Base-by-base conservation (phyloP, 2,329 filamentous ascomycete genomes). In the Fusarium brachygibbosum region DNA sequence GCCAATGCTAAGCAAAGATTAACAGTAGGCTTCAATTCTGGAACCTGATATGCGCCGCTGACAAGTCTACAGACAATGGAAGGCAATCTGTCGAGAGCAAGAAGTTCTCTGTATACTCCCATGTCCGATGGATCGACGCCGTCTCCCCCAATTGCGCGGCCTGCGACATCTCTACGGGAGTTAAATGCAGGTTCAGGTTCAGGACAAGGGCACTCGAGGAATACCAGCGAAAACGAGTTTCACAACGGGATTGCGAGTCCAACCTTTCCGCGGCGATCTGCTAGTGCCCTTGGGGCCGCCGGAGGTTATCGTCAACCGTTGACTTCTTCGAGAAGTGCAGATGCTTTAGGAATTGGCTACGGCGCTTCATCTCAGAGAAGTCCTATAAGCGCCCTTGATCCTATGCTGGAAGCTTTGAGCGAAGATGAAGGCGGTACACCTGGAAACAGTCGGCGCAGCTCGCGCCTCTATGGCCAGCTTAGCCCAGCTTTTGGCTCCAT, bases 1-100 rank as follows among this genome's bases (percentile, higher is more conserved):
- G 93, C 94, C 58, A 97, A 97, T 80, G 95, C 95, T 32, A 98
- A 98, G 82, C 91, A 90, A 78, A 87, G 94, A 72, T 84, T 98
- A 65, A 96, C 93, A 76, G 93, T 97, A 85, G 78, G 92, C 81
- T 37, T 29, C 35, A 10, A 16, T 32, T 16, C 42, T 13, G 32
- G 25, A 32, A 40, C 38, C n/a, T 32, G 37, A 32, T 17, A 28
- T 34, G n/a, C 21, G 54, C 32, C 57, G 55, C 70, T 72, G 57
- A 74, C 42, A 31, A 31, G 31, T 37, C 56, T 50, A 23, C 77
- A 97, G 93, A 92, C 93, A 32, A 97, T 98, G 94, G 95, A 98
- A 80, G 93, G 91, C 37, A 98, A 98, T 73, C 84, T 98, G 21
- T 90, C 87, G 59, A 90, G 93, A 64, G 94, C 93, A 31, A 88